A percentile compares a stretch with the other conserved stretches of the same genome.
Evolutionary conservation across 805 yeast species (phyloP).

Genomic region (Cyberlindnera saturnus): DNA sequence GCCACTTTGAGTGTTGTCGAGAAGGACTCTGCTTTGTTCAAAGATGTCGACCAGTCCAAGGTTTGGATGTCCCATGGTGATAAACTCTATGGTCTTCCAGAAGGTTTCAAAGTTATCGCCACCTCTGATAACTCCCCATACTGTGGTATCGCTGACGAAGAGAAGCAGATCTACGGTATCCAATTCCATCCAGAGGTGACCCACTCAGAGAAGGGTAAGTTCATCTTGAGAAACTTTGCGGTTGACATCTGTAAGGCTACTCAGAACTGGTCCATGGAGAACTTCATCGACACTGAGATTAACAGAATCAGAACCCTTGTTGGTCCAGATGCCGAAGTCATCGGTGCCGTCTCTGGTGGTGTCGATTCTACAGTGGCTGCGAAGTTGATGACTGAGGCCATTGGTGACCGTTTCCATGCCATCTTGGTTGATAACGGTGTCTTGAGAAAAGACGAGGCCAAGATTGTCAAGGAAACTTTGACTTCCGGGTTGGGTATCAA

Average conservation of each 20-base stretch:
- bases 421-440: conserved; percentile 97
- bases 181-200: conserved; percentile 99
- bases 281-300: conserved; percentile 95
- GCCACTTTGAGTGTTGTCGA: conserved; percentile 81
- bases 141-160: conserved; percentile 82
- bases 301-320: conserved; percentile 85
- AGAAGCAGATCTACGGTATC: conserved; percentile 79
- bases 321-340: conserved; percentile 97
- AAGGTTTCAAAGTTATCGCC: conserved; percentile 84
- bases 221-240: conserved; percentile 85
- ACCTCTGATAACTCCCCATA: conserved; percentile 91
- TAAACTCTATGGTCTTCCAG: conserved; percentile 85
- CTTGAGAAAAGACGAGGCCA: conserved; percentile 91
- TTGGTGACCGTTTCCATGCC: conserved; percentile 98
- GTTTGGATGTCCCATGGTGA: conserved; percentile 99
- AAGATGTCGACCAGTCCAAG: conserved; percentile 87
- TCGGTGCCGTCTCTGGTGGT: conserved; percentile 99
- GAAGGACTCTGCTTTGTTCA: conserved; percentile 61
- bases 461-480: conserved; percentile 78
- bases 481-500: conserved; percentile 93
- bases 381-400: conserved; percentile 95
- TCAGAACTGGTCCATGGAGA: conserved; percentile 97
- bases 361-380: conserved; percentile 99
- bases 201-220: conserved; percentile 89
- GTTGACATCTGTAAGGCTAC: conserved; percentile 79